Base-by-base conservation (phyloP, 257 asterid species). In the Primulina tabacum region DNA sequence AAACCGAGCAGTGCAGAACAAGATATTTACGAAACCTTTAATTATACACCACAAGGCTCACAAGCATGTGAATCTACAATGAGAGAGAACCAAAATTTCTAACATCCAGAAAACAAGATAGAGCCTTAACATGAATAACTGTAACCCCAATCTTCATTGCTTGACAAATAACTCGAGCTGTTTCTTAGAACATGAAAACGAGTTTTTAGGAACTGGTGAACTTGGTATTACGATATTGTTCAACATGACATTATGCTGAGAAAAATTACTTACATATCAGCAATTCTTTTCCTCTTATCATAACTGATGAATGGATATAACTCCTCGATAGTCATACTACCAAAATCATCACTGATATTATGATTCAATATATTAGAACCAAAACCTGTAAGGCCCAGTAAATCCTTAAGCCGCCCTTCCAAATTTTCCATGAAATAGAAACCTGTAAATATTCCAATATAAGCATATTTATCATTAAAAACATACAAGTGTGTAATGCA, bases 201-300 rank as follows among this genome's bases (percentile, higher is more conserved):
- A 47, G 24, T 21, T 21, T 21, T 47, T 11, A 65, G 35, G 65
- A 10, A 57, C 50, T 55, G 28, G 68, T 64, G 17, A 2, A 16
- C 28, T 58, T 35, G 38, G 10, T 26, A n/a, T 17, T 52, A 52
- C 24, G 34, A 28, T 55, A 65, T 20, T 70, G 61, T 65, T 43
- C 63, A 0, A 65, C 78, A 16, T 9, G 16, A 24, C 38, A 68
- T 33, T 55, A 33, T 28, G 8, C 47, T 10, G 20, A 60, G 35
- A 65, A 28, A 73, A 67, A 40, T 58, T 28, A 86, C 96, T 84
- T 74, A 86, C 96, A 62, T 72, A 43, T 85, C 80, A 60, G 79
- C 40, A 17, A 74, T 70, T 82, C 83, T 82, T 77, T 85, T 85
- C 79, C 74, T 74, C 77, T 64, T 52, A 67, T 79, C 79, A 6